Conservation (phyloP, 176 grass and related monocot genomes). For the Carex kokanica region DNA sequence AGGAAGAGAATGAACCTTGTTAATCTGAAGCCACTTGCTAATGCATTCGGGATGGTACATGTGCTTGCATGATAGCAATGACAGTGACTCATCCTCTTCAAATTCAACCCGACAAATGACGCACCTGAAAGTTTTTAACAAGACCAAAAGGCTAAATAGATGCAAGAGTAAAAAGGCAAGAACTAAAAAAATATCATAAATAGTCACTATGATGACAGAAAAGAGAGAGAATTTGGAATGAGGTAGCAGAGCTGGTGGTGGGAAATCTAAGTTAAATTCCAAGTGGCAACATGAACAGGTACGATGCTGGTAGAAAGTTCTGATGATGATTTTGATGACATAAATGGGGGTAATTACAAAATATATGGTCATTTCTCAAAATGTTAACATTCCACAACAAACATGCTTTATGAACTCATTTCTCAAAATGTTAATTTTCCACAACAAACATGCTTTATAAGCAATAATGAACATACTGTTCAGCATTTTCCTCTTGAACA, state of each 20-base stretch:
- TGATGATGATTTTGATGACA: background rate
- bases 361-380: conserved; percentile 3
- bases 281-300: background rate
- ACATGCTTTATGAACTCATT: background rate
- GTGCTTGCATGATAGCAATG: conserved; percentile 86
- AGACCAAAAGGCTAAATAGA: background rate
- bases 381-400: conserved; percentile 20
- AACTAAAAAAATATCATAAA: background rate
- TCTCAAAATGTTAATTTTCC: conserved; percentile 6
- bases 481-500: conserved; percentile 73
- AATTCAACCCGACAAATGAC: conserved; percentile 95
- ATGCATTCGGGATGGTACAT: conserved; percentile 90
- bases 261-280: background rate
- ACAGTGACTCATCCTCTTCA: conserved; percentile 85
- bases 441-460: conserved; percentile 21
- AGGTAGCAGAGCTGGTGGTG: background rate
- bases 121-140: conserved; percentile 58
- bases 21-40: conserved; percentile 98
- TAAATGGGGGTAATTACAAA: background rate
- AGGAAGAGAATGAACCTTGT: conserved; percentile 62
- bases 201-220: background rate
- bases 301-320: background rate
- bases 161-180: background rate
- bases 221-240: background rate
- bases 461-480: conserved; percentile 68